Percentiles rank a stretch among this genome's conserved stretches.
phyloP scores from a whole-genome alignment of 2,329 filamentous ascomycete species.

The Ceratocystis alfenasii region DNA sequence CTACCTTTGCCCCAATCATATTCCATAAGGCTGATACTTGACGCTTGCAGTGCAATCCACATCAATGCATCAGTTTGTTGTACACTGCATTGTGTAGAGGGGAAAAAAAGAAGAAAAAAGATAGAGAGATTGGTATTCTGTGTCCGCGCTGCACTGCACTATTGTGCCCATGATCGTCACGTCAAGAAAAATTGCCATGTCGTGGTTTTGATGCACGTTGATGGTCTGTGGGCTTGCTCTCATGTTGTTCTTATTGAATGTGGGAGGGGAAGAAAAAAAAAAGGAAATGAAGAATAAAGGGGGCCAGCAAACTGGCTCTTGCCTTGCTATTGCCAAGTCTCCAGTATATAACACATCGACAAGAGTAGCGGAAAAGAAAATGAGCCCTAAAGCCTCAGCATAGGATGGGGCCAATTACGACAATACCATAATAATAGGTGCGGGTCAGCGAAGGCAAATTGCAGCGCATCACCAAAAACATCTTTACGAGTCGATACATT shows the following conservation, averaged over 20 bases:
- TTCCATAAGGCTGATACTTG: constrained; percentile 5
- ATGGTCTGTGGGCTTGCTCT: neutral
- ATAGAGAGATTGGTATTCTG: neutral
- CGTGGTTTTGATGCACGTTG: neutral
- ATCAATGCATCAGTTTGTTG: neutral
- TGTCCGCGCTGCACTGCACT: neutral
- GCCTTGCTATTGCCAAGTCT: no score
- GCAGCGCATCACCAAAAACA: no score
- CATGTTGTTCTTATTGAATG: no score
- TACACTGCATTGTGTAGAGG: neutral
- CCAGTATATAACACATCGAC: no score
- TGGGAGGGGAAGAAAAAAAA: no score
- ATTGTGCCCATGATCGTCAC: neutral
- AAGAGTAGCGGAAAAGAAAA: no score
- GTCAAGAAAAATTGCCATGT: neutral
- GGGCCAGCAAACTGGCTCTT: neutral
- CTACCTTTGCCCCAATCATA: neutral
- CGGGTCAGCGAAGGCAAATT: no score
- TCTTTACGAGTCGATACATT: no score
- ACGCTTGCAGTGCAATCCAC: neutral
- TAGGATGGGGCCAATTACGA: no score
- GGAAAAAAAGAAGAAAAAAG: no score
- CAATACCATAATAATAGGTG: no score
- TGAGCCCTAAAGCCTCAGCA: no score
- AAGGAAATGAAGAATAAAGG: neutral